These are phyloP conservation scores for Symbiodinium pilosum DNA, from an alignment of 73 alveolate species.

Conservation along the genomic window DNA sequence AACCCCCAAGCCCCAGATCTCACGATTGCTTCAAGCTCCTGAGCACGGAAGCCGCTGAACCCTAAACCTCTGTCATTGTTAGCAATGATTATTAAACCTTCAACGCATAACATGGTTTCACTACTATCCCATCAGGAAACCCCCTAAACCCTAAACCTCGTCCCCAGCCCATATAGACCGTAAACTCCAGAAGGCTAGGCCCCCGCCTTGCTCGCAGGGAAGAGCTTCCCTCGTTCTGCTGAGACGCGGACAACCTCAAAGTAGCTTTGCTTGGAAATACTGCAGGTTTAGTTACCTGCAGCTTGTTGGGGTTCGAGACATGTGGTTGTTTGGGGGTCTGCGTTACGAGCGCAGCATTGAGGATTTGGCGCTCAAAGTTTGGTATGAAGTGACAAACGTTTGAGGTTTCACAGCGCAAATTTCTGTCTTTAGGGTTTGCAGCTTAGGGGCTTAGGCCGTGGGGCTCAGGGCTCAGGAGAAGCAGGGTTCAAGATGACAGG, in stretches of 20 bases:
- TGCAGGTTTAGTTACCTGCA: no score
- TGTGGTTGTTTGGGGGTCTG: neutral
- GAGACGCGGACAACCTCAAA: neutral
- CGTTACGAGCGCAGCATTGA: neutral
- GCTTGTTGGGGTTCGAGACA: neutral
- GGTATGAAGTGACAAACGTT: neutral
- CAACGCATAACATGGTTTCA: no score
- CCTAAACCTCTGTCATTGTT: no score
- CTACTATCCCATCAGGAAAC: neutral
- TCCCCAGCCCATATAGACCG: neutral
- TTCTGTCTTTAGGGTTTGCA: neutral
- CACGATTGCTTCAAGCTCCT: no score
- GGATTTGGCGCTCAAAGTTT: neutral
- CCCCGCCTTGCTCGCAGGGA: no score
- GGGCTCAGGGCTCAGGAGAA: neutral
- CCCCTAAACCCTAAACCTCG: neutral
- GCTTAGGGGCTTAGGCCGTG: neutral
- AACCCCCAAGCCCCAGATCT: no score
- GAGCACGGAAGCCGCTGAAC: neutral
- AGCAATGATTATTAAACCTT: no score
- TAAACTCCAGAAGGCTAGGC: neutral
- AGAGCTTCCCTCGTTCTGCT: conserved; percentile 14
- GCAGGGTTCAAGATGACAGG: neutral
- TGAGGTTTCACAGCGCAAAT: neutral
- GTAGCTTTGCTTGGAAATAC: neutral